Base-by-base conservation (phyloP, 2,329 filamentous ascomycete species). In the Tolypocladium amazonense region DNA sequence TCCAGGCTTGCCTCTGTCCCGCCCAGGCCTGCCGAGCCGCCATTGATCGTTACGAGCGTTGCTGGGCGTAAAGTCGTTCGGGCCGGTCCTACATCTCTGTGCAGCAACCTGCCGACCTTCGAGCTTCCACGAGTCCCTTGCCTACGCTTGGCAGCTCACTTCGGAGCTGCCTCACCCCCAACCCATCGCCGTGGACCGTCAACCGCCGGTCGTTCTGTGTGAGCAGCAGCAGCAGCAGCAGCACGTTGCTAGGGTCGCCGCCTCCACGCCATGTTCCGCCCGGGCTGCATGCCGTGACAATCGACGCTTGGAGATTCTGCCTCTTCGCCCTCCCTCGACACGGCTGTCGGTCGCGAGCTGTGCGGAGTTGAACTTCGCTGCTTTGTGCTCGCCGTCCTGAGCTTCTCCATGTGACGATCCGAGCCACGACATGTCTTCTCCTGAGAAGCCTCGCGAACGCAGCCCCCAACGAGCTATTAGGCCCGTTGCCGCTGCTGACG, bases 371-470 rank as follows among this genome's bases (percentile, higher is more conserved):
- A n/a, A 18, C 50, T 53, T 33, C 30, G 50, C 50, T n/a, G 47
- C 45, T 9, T 7, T 52, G 30, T 23, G 30, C 50, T 53, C 30
- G 30, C 18, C n/a, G 50, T n/a, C 50, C 30, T 14, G 20, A 33
- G 18, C 64, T 27, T 25, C 54, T 54, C 60, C 62, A 68, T 67
- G 65, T 63, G 64, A 67, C 58, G 61, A 61, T 56, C 59, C 37
- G 27, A 59, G 60, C 55, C 62, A 60, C 71, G 71, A 71, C 61
- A 73, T 73, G 71, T 69, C 65, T 62, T 65, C 68, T 56, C 65
- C 67, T 58, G 68, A 72, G 64, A 65, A 67, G 63, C 61, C 65
- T 65, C 66, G 65, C 62, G 64, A 68, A 58, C 66, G 65, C 67
- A 68, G 67, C 61, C 67, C 70, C 59, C 61, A 63, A 58, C 68